Conservation (phyloP, 2,329 filamentous ascomycete species). For the Talaromyces sp. region DNA sequence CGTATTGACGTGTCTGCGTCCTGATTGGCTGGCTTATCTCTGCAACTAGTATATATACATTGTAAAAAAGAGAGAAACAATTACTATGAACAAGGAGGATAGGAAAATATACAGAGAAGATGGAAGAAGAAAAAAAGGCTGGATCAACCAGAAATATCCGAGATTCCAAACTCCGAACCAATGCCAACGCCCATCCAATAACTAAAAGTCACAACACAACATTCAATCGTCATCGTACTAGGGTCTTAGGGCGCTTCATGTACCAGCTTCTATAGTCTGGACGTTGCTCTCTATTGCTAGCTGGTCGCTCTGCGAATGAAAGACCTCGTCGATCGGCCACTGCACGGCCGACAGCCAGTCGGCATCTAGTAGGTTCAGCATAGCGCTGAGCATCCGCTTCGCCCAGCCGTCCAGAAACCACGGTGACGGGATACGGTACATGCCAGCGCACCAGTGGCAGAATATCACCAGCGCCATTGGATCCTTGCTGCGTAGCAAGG, state of each 20-base stretch:
- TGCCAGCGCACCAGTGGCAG: conserved; percentile 12
- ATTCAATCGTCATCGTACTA: neutral
- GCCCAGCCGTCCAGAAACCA: conserved; percentile 12
- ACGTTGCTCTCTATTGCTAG: neutral
- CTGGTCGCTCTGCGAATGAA: neutral
- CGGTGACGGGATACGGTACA: conserved; percentile 2
- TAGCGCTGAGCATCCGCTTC: conserved; percentile 8
- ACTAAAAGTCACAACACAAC: neutral
- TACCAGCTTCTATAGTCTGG: neutral
- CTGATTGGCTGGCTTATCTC: neutral
- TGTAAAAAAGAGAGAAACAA: too few species aligned
- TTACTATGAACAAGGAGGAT: too few species aligned
- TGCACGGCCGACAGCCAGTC: conserved; percentile 8
- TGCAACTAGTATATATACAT: neutral
- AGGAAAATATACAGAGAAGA: neutral
- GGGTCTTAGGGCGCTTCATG: neutral
- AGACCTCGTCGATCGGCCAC: conserved; percentile 9
- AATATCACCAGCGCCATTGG: conserved; percentile 9
- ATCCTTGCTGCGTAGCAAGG: conserved; percentile 6
- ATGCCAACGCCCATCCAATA: neutral
- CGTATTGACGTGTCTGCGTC: neutral
- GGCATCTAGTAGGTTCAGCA: conserved; percentile 8
- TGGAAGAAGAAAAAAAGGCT: too few species aligned
- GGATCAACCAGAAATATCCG: neutral
- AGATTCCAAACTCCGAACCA: neutral